Percentiles rank a stretch among this genome's conserved stretches.
Evolutionary conservation across 768 basidiomycete species (phyloP).

Genomic region (Amanita thiersii): DNA sequence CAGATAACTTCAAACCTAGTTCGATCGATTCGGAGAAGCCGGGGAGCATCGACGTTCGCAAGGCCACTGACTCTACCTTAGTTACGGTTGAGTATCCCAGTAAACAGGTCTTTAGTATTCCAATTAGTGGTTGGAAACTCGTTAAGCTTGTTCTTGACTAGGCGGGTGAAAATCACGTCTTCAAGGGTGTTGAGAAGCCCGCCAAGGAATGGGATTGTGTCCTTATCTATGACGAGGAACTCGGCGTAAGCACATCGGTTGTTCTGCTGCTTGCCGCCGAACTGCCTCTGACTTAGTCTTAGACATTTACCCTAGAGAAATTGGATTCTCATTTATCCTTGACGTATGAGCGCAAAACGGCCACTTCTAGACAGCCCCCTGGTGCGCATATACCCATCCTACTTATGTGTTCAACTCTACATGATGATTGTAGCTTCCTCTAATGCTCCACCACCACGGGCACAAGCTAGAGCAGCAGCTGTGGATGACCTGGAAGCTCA

Average conservation of each 20-base stretch:
- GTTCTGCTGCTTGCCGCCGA: background rate
- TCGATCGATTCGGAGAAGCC: slow-evolving; percentile 59
- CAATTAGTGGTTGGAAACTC: background rate
- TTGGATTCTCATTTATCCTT: slow-evolving; percentile 59
- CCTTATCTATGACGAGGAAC: slow-evolving; percentile 72
- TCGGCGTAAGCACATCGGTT: slow-evolving; percentile 52
- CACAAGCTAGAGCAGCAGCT: slow-evolving; percentile 11
- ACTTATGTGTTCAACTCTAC: slow-evolving; percentile 3
- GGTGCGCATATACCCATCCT: slow-evolving; percentile 24
- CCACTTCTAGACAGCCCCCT: slow-evolving; percentile 19
- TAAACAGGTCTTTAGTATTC: slow-evolving; percentile 39
- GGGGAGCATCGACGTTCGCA: slow-evolving; percentile 56
- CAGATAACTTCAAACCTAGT: slow-evolving; percentile 73
- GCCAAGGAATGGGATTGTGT: slow-evolving; percentile 71
- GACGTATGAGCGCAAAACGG: slow-evolving; percentile 39
- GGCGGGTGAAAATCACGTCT: slow-evolving; percentile 47
- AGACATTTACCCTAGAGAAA: slow-evolving; percentile 73
- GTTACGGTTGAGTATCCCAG: slow-evolving; percentile 62
- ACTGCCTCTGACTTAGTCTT: slow-evolving; percentile 7
- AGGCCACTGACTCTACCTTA: slow-evolving; percentile 39
- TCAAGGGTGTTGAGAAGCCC: slow-evolving; percentile 46
- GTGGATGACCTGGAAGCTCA: slow-evolving; percentile 16
- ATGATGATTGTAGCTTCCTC: slow-evolving; percentile 7
- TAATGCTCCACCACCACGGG: slow-evolving; percentile 17
- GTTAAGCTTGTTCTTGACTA: slow-evolving; percentile 15